Base-by-base conservation (phyloP, 2,329 filamentous ascomycete genomes). In the Xylariaceae sp. region DNA sequence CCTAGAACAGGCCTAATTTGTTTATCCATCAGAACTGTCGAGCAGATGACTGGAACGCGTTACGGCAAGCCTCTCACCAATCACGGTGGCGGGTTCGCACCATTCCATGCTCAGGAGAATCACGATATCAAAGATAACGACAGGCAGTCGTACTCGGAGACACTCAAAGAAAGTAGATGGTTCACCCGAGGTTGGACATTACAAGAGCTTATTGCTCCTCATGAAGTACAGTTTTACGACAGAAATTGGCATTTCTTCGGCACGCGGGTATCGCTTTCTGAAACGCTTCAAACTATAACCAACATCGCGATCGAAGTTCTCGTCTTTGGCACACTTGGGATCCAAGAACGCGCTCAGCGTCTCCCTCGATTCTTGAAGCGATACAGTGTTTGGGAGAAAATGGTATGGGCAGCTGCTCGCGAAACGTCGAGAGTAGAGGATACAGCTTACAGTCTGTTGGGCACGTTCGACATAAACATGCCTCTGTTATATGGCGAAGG, bases 381-480 rank as follows among this genome's bases (percentile, higher is more conserved):
- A 39, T 40, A 22, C 42, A 44, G 10, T 27, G 22, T 27, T 27
- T 27, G 22, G 22, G 22, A 27, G 22, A 27, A 27, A 7, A 45
- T 50, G 43, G 45, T 44, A 14, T 50, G 48, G 48, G 48, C 42
- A 15, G 42, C 48, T 12, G 32, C 32, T 5, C 48, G 48, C 12
- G 38, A 46, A 35, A 50, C 48, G 1, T 39, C 39, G 11, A 45
- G 48, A 17, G 17, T 15, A 5, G 48, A 50, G 30, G 48, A 50
- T 11, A 45, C 46, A 40, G 48, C 48, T n/a, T 50, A 50, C 30
- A 45, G 48, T 39, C 43, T 50, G 14, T 30, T 47, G 6, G 45
- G 45, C 6, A 47, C 42, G 19, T 47, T 47, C 27, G 39, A 47
- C 31, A 38, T 47, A 15, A 42, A 47, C 14, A 42, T 47, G 39